Percentiles rank a stretch among this genome's conserved stretches.
These are phyloP conservation scores for Cokeromyces recurvatus DNA, from an alignment of 371 early-diverging fungal genomes.

Conservation along the genomic window DNA sequence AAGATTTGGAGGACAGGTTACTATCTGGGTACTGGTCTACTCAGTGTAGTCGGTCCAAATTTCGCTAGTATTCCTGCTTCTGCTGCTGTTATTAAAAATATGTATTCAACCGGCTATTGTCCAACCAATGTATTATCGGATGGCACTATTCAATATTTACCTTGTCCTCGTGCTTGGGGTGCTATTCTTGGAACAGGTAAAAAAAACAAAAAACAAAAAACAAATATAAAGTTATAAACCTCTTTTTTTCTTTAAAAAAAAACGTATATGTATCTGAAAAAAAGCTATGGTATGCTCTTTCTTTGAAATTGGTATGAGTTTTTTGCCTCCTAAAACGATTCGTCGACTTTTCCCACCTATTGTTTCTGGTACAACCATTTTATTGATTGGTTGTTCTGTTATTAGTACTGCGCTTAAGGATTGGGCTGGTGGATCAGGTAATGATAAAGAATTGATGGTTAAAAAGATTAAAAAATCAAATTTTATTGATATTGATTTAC, in stretches of 20 bases:
- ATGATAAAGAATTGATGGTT: not conserved
- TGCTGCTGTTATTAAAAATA: slow-evolving; percentile 31
- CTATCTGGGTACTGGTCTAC: slow-evolving; percentile 53
- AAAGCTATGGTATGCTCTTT: slow-evolving; percentile 51
- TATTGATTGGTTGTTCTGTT: slow-evolving; percentile 55
- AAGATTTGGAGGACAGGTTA: slow-evolving; percentile 42
- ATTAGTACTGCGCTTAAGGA: slow-evolving; percentile 49
- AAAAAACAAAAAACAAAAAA: too few species aligned
- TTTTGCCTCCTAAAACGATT: slow-evolving; percentile 52
- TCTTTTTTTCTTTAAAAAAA: not conserved
- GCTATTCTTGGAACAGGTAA: slow-evolving; percentile 56
- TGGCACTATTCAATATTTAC: slow-evolving; percentile 39
- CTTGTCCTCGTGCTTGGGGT: slow-evolving; percentile 58
- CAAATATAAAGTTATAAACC: too few species aligned
- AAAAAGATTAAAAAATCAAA: not conserved
- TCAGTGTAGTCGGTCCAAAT: slow-evolving; percentile 54
- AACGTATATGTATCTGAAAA: not conserved
- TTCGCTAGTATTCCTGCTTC: slow-evolving; percentile 51
- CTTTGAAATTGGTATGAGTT: slow-evolving; percentile 51
- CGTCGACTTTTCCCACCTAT: slow-evolving; percentile 57
- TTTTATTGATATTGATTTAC: not conserved
- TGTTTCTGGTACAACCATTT: slow-evolving; percentile 55
- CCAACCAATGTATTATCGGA: slow-evolving; percentile 34
- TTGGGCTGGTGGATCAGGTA: slow-evolving; percentile 58
- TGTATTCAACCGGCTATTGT: slow-evolving; percentile 44